Base-by-base conservation (phyloP, 176 grass and related monocot genomes). In the Melocanna baccifera region DNA sequence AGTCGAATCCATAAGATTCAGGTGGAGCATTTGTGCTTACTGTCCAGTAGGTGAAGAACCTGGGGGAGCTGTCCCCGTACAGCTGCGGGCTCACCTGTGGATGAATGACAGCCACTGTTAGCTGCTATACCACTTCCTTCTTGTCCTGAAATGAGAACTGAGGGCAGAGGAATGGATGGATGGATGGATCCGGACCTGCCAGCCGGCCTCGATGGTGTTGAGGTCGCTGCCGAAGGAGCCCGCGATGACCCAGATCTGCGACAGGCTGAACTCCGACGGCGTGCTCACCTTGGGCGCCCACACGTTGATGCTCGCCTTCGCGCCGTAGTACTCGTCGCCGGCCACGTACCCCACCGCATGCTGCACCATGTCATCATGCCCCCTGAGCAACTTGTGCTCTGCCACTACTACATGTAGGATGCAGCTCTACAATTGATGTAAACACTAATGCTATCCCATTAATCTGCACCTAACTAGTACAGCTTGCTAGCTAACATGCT, bases 21-120 rank as follows among this genome's bases (percentile, higher is more conserved):
- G 22, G 39, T 20, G 16, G 5, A 63, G 16, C 0, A n/a, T 8
- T 0, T 8, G 74, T 45, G 34, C 81, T 88, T 88, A 94, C 90
- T 0, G 95, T 97, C 95, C 95, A 97, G 81, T 97, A 97, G 3
- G 95, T 97, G 92, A 97, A 97, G 84, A 97, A 94, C 69, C 95
- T 84, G 0, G 95, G 95, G 6, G 86, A 61, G 81, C 80, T 90
- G 88, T 97, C 95, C 16, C 95, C 95, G 22, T 97, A 97, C 25
- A 97, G 86, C 86, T 94, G 84, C 14, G 95, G 95, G 83, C 95
- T 97, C 48, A 97, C 92, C 95, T 97, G 90, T 74, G 15, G 13
- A 62, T 16, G 13, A n/a, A 20, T 19, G 45, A 76, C 48, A 72
- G 2, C 59, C 13, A 28, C 9, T 28, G 50, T 71, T 41, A 79